These are phyloP conservation scores for Trichoderma breve DNA, from an alignment of 2,329 filamentous ascomycete species.

Conservation along the genomic window DNA sequence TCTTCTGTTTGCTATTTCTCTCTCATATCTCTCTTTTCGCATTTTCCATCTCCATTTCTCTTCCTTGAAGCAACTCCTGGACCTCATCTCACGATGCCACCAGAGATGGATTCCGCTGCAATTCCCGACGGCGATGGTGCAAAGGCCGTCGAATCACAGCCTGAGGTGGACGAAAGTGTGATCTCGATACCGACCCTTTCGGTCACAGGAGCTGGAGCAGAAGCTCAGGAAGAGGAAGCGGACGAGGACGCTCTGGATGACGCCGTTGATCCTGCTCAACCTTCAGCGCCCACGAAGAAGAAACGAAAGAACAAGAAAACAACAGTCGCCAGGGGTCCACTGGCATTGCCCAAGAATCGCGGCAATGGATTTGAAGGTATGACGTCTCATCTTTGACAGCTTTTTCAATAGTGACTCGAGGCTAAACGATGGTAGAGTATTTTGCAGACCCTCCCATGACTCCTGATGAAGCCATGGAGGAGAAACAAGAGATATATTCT, in stretches of 20 bases:
- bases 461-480: slow-evolving; percentile 63
- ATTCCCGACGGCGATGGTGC: background rate
- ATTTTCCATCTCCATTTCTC: too few relatives aligned
- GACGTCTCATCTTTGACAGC: background rate
- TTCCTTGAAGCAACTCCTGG: background rate
- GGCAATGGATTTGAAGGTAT: slow-evolving; percentile 69
- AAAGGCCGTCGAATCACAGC: background rate
- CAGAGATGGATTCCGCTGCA: background rate
- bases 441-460: slow-evolving; percentile 79
- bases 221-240: background rate
- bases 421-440: slow-evolving; percentile 50
- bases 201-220: background rate
- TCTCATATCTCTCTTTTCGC: background rate
- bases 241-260: background rate
- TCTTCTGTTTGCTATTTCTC: background rate
- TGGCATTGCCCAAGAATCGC: slow-evolving; percentile 42
- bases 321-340: slow-evolving; percentile 36
- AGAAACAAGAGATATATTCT: slow-evolving; percentile 64
- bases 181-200: background rate
- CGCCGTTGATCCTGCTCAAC: background rate
- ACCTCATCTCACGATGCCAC: background rate
- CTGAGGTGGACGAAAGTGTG: background rate
- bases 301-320: slow-evolving; percentile 24
- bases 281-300: slow-evolving; percentile 18
- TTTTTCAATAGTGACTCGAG: background rate